Conservation (phyloP, 169 alveolate genomes). For the Toxoplasma gondii region DNA sequence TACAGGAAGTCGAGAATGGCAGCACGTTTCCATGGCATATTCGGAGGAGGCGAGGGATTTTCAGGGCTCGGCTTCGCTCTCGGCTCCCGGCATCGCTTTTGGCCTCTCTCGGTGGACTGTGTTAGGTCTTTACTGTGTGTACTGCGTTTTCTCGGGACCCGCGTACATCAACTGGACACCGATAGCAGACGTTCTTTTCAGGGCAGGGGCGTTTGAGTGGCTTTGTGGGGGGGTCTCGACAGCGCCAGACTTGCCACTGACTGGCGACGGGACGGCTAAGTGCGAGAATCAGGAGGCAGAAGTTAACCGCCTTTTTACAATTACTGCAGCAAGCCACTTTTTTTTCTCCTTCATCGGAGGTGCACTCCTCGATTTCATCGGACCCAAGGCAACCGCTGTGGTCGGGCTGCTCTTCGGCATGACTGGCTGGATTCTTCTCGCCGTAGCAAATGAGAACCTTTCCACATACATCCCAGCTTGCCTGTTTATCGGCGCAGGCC, state of each 20-base stretch:
- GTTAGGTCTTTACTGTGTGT: not conserved
- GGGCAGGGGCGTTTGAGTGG: conserved; percentile 43
- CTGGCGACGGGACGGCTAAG: not conserved
- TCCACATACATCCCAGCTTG: conserved; percentile 14
- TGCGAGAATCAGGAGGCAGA: conserved; percentile 32
- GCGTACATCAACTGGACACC: conserved; percentile 55
- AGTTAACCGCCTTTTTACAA: conserved; percentile 21
- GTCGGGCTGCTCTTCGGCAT: conserved; percentile 1
- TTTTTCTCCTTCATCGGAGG: conserved; percentile 31
- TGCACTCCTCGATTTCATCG: conserved; percentile 11
- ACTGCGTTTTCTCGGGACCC: conserved; percentile 18
- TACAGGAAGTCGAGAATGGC: not conserved
- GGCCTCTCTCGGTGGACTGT: conserved; percentile 37
- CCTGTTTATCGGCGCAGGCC: conserved; percentile 43
- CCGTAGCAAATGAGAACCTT: not conserved
- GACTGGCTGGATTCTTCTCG: conserved; percentile 19
- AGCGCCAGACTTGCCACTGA: not conserved
- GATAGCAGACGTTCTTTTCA: conserved; percentile 26
- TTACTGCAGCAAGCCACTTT: conserved; percentile 23
- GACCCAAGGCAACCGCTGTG: conserved; percentile 29
- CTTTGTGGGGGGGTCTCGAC: not conserved
- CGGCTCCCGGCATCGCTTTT: not conserved
- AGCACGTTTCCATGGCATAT: not conserved
- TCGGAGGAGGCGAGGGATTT: not conserved
- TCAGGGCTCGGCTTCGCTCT: not conserved